Evolutionary conservation across 108 stramenopile genomes (phyloP).

Genomic region (Epipyxis sp.): DNA sequence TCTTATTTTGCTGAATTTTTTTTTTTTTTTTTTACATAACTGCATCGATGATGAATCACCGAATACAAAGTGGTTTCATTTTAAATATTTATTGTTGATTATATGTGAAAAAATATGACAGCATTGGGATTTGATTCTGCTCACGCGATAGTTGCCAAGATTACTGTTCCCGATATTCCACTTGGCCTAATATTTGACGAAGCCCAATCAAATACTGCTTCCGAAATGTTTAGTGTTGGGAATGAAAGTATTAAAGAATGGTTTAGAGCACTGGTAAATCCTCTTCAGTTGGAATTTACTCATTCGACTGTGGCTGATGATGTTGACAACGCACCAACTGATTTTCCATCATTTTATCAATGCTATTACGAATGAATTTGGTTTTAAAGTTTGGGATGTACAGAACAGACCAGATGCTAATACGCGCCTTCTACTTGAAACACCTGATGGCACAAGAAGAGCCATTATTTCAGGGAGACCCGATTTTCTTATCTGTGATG

Average conservation of each 20-base stretch:
- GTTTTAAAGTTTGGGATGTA: background rate
- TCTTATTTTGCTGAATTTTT: no score
- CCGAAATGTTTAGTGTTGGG: background rate
- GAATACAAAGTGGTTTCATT: no score
- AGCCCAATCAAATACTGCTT: background rate
- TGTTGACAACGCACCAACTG: background rate
- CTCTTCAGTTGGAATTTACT: background rate
- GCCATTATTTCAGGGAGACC: constrained; percentile 1
- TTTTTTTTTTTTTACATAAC: no score
- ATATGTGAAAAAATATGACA: no score
- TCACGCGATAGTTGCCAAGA: no score
- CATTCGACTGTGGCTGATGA: background rate
- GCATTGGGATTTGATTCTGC: no score
- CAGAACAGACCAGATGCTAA: background rate
- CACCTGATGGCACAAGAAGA: background rate
- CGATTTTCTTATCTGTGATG: background rate
- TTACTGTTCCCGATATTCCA: no score
- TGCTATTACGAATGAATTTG: background rate
- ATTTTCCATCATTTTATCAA: background rate
- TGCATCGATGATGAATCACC: no score
- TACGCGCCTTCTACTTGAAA: background rate
- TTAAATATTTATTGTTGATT: no score
- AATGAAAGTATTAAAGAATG: background rate
- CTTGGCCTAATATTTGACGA: background rate
- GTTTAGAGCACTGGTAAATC: background rate